Evolutionary conservation across 371 early-diverging fungal genomes (phyloP).

Genomic region (Apophysomyces ossiformis): DNA sequence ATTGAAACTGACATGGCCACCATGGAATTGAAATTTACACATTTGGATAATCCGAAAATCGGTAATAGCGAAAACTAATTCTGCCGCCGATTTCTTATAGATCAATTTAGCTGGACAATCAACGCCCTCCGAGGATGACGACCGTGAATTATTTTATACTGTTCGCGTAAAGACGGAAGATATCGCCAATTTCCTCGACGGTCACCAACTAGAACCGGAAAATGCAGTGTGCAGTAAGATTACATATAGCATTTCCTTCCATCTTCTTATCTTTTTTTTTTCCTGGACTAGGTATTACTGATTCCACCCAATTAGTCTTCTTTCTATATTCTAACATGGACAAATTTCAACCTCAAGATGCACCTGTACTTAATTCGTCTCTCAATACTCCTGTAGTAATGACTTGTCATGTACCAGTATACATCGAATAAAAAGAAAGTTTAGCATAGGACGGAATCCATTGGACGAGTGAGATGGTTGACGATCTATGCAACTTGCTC

Average conservation of each 20-base stretch:
- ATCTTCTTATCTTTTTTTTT: background rate
- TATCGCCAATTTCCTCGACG: conserved; percentile 60
- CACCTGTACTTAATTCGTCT: conserved; percentile 10
- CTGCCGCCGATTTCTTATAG: background rate
- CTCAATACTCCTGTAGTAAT: conserved; percentile 21
- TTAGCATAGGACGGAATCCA: no score
- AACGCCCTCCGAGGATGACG: conserved; percentile 13
- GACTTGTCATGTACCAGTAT: conserved; percentile 40
- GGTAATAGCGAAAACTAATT: conserved; percentile 30
- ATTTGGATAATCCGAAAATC: conserved; percentile 53
- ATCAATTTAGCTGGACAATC: conserved; percentile 13
- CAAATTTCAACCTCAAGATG: conserved; percentile 26
- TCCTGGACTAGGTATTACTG: conserved; percentile 25
- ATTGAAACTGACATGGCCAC: conserved; percentile 48
- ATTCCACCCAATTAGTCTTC: conserved; percentile 35
- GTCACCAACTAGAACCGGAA: conserved; percentile 57
- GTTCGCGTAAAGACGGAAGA: conserved; percentile 58
- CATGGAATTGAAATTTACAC: conserved; percentile 50
- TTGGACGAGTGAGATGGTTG: no score
- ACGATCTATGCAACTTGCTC: no score
- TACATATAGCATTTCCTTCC: background rate
- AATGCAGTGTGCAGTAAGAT: conserved; percentile 60
- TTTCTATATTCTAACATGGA: conserved; percentile 37
- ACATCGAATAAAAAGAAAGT: conserved; percentile 17
- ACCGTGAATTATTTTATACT: conserved; percentile 35